Evolutionary conservation across 108 stramenopile genomes (phyloP).

Genomic region (Fistulifera pelliculosa): DNA sequence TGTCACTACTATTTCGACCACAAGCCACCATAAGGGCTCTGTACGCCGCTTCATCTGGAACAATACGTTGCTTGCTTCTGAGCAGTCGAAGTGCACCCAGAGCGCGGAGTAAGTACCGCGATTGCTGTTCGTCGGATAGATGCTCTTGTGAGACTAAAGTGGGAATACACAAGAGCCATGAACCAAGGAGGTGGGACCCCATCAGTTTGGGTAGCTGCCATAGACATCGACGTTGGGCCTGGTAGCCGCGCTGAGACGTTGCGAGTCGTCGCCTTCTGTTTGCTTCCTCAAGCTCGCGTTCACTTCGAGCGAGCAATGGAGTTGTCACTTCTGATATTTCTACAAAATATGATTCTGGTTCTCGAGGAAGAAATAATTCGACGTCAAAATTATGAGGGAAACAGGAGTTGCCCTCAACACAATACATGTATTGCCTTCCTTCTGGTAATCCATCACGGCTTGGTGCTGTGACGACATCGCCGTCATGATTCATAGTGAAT

Average conservation of each 20-base stretch:
- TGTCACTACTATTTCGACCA: slow-evolving; percentile 60
- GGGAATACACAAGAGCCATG: slow-evolving; percentile 76
- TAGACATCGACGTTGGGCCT: slow-evolving; percentile 64
- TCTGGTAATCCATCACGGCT: slow-evolving; percentile 32
- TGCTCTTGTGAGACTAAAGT: slow-evolving; percentile 46
- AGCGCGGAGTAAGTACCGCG: slow-evolving; percentile 58
- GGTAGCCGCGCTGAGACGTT: slow-evolving; percentile 53
- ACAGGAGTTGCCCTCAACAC: slow-evolving; percentile 72
- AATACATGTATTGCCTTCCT: slow-evolving; percentile 50
- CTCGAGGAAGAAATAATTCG: slow-evolving; percentile 47
- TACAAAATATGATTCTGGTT: slow-evolving; percentile 55
- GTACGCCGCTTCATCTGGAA: slow-evolving; percentile 84
- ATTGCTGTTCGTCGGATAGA: slow-evolving; percentile 50
- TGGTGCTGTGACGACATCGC: slow-evolving; percentile 70
- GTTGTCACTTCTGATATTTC: slow-evolving; percentile 36
- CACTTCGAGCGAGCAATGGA: slow-evolving; percentile 66
- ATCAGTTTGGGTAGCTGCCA: slow-evolving; percentile 84
- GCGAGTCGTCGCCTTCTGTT: slow-evolving; percentile 45
- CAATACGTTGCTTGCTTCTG: slow-evolving; percentile 58
- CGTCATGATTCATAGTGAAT: slow-evolving; percentile 38
- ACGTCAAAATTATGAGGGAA: slow-evolving; percentile 63
- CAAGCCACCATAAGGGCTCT: slow-evolving; percentile 77
- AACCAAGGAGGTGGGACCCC: slow-evolving; percentile 78
- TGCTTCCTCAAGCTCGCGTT: slow-evolving; percentile 63
- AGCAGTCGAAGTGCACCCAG: slow-evolving; percentile 70